phyloP scores from a whole-genome alignment of 306 rosid genomes.

The Rubus parviflorus region DNA sequence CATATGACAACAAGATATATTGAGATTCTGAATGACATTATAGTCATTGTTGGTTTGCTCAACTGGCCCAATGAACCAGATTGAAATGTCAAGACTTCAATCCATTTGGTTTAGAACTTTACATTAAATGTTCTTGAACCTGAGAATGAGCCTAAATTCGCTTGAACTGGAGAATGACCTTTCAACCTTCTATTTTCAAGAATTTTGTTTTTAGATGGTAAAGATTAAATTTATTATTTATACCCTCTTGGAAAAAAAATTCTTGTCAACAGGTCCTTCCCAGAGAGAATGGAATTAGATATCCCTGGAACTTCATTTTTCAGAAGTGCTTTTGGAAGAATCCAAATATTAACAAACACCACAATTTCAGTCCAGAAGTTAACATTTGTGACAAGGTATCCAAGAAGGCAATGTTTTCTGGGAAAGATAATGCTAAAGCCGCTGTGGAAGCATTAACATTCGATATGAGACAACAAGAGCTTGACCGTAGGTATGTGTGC shows the following conservation, averaged over 20 bases:
- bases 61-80: background rate
- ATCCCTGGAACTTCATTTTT: conserved; percentile 78
- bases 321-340: conserved; percentile 52
- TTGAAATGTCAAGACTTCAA: background rate
- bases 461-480: conserved; percentile 95
- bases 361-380: conserved; percentile 37
- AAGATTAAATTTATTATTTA: background rate
- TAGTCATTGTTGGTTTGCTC: background rate
- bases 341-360: conserved; percentile 31
- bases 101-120: background rate
- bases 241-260: background rate
- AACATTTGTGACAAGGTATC: conserved; percentile 31
- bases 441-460: conserved; percentile 70
- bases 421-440: conserved; percentile 40
- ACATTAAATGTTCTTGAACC: background rate
- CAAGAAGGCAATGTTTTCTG: conserved; percentile 28
- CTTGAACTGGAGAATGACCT: background rate
- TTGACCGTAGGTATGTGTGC: conserved; percentile 73
- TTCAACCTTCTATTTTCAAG: background rate
- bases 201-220: background rate
- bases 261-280: conserved; percentile 70
- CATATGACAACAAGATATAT: background rate
- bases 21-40: background rate
- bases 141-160: background rate
- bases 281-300: conserved; percentile 71